Percentiles rank a stretch among this genome's conserved stretches.
Evolutionary conservation across 2,329 filamentous ascomycete genomes (phyloP).

Genomic region (Cordyceps cateniannulata): DNA sequence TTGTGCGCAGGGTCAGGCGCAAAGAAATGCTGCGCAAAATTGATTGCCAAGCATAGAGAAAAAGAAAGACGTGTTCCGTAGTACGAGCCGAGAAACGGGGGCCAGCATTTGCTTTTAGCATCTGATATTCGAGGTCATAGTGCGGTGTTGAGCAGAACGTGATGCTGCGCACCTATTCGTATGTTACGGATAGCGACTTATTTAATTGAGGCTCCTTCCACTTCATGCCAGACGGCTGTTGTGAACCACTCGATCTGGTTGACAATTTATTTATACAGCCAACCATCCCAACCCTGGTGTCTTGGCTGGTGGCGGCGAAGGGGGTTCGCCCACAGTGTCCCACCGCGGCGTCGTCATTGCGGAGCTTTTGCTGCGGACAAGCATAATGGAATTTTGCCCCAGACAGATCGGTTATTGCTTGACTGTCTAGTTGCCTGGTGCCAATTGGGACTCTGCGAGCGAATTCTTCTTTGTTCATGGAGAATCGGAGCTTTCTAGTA

Average conservation of each 20-base stretch:
- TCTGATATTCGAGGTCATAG: too few species aligned
- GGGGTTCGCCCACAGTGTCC: background rate
- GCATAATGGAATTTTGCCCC: background rate
- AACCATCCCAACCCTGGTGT: background rate
- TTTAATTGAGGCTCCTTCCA: background rate
- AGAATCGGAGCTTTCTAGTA: background rate
- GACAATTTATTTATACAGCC: background rate
- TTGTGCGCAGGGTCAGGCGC: too few species aligned
- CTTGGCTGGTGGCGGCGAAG: background rate
- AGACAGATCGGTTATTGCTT: background rate
- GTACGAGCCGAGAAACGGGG: background rate
- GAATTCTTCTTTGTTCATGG: background rate
- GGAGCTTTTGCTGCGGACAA: slow-evolving; percentile 1
- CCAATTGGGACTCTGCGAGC: background rate
- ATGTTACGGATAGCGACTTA: background rate
- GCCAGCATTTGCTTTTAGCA: background rate
- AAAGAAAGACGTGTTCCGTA: background rate
- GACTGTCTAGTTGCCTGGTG: background rate
- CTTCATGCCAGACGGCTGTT: background rate
- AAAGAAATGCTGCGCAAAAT: background rate
- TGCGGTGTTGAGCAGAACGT: too few species aligned
- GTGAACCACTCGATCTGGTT: background rate
- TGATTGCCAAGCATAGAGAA: background rate
- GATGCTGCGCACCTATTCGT: too few species aligned
- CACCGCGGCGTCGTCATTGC: slow-evolving; percentile 6